Conservation (phyloP, 2,329 filamentous ascomycete species). For the Delphinella strobiligena region DNA sequence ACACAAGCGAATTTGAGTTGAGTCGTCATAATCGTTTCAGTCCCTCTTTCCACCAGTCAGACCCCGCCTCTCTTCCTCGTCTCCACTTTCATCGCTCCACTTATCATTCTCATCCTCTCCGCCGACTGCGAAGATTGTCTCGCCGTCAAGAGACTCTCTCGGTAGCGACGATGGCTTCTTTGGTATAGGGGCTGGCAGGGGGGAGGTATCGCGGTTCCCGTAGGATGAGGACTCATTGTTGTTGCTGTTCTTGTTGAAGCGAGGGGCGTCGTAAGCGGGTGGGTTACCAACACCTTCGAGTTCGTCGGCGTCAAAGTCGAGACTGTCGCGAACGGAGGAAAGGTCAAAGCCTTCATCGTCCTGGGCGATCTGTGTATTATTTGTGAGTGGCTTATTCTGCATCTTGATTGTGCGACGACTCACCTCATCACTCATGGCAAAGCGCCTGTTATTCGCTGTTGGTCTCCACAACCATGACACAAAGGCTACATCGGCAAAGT, state of each 20-base stretch:
- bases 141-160: constrained; percentile 62
- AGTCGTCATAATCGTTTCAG: too few relatives aligned
- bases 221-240: constrained; percentile 7
- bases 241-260: constrained; percentile 3
- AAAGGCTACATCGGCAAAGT: constrained; percentile 84
- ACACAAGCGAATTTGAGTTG: too few relatives aligned
- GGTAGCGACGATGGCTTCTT: constrained; percentile 38
- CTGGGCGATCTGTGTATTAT: constrained; percentile 75
- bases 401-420: too few relatives aligned
- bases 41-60: constrained; percentile 35
- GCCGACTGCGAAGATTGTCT: constrained; percentile 91
- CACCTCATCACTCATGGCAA: constrained; percentile 96
- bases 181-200: constrained; percentile 41
- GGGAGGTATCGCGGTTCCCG: constrained; percentile 30
- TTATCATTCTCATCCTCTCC: constrained; percentile 61
- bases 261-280: constrained; percentile 12
- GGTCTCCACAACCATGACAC: constrained; percentile 94
- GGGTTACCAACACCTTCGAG: constrained; percentile 17
- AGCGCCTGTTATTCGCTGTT: constrained; percentile 89
- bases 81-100: constrained; percentile 62
- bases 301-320: constrained; percentile 49
- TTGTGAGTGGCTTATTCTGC: too few relatives aligned
- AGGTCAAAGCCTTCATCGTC: constrained; percentile 98
- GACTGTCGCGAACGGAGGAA: constrained; percentile 69
- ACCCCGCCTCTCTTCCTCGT: constrained; percentile 35